Evolutionary conservation across 495 filamentous ascomycete species (phyloP), one percentile per base, ranked within the genome.

Genomic region (Lasiosphaeriaceae sp.): DNA sequence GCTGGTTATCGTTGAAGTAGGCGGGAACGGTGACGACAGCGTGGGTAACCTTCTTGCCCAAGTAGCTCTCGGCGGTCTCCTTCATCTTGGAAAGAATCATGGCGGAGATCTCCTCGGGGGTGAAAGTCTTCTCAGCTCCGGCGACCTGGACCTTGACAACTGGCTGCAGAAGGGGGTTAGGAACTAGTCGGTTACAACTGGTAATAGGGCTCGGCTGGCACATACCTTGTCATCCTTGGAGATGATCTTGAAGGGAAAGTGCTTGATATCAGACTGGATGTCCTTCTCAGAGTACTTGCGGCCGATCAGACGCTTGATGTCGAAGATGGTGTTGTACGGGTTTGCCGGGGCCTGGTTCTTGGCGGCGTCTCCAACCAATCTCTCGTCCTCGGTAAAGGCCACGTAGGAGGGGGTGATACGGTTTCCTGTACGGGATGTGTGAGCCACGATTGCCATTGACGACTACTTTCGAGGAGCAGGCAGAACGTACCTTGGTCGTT

Each of bases 1-100:
- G 82, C 77, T 97, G 93, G 77, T 92, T 93, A 79, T 97, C 93
- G 80, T 96, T 97, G 89, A 97, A 97, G 80, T 97, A 97, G 75
- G 93, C 93, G 54, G 93, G 93, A 48, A 97, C 93, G 57, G 93
- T 97, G 60, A 97, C 90, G 67, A 97, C 93, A 62, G 93, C 93
- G 83, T 96, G 92, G 73, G 88, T 90, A 54, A 97, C 92, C 75
- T 90, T 90, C 83, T 95, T 94, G 71, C 89, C 90, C 41, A 97
- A 81, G 79, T 95, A 96, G 70, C 80, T 79, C 79, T 97, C 92
- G 59, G 92, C 92, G 70, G 96, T 89, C 69, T 96, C 92, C 84
- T 96, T 96, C 93, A 97, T 96, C 75, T 97, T 92, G 59, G 86
- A 84, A 23, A 94, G 83, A 67, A 94, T 81, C 83, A 92, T 92